Evolutionary conservation across 2,329 filamentous ascomycete species (phyloP).

Genomic region (Cryphonectria naterciae): DNA sequence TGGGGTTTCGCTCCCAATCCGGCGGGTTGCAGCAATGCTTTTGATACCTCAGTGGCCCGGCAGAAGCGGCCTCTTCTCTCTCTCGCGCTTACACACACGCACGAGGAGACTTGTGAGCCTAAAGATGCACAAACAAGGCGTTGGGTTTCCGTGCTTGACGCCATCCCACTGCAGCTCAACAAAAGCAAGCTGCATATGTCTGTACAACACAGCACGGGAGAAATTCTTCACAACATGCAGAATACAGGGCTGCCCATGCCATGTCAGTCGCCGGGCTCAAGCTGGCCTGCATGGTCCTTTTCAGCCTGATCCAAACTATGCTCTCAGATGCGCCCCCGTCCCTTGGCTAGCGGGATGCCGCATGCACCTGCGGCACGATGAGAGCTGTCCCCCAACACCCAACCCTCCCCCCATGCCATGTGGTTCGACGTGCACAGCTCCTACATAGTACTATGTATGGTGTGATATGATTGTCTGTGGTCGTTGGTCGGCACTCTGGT

Average conservation of each 20-base stretch:
- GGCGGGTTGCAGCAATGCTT: neutral
- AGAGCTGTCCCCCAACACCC: neutral
- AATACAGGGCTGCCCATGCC: constrained; percentile 6
- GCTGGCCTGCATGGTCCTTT: constrained; percentile 13
- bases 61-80: neutral
- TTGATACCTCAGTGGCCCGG: neutral
- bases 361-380: neutral
- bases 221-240: neutral
- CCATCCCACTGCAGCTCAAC: neutral
- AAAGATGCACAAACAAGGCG: neutral
- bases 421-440: constrained; percentile 12
- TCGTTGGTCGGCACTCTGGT: neutral
- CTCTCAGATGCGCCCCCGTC: constrained; percentile 14
- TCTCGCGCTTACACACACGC: neutral
- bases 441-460: neutral
- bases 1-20: constrained; percentile 2
- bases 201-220: neutral
- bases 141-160: neutral
- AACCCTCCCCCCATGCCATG: neutral
- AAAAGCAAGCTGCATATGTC: neutral
- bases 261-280: neutral
- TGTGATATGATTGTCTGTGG: neutral
- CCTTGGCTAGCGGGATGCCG: constrained; percentile 17
- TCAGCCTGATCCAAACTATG: constrained; percentile 9
- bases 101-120: neutral